These are phyloP conservation scores for Alternaria brassicicola DNA, from an alignment of 2,329 filamentous ascomycete genomes.

Conservation along the genomic window DNA sequence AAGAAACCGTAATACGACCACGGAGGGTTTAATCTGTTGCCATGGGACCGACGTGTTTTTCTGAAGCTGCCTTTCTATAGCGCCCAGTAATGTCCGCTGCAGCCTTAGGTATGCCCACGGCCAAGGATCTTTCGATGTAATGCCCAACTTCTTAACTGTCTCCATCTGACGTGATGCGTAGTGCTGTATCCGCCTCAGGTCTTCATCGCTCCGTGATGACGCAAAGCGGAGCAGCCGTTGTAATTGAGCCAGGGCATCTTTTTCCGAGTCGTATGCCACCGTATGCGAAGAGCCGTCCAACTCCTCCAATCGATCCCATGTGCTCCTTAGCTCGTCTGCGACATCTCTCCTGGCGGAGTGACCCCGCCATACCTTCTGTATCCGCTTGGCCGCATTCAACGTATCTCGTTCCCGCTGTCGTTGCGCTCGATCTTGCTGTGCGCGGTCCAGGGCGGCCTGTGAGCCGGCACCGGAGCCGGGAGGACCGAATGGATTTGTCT, in stretches of 20 bases:
- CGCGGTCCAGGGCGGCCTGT: constrained; percentile 79
- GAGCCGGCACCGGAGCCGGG: constrained; percentile 66
- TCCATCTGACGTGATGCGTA: constrained; percentile 49
- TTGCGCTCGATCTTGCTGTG: constrained; percentile 81
- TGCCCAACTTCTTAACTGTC: constrained; percentile 31
- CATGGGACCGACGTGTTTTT: constrained; percentile 15
- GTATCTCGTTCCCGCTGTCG: constrained; percentile 82
- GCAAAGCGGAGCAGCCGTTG: constrained; percentile 54
- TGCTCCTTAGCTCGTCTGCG: constrained; percentile 57
- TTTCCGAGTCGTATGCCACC: constrained; percentile 46
- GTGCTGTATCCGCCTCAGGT: constrained; percentile 49
- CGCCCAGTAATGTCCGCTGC: constrained; percentile 47
- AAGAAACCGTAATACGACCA: constrained; percentile 38
- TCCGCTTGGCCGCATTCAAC: constrained; percentile 71
- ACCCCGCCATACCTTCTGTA: constrained; percentile 86
- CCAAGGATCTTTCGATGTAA: constrained; percentile 46
- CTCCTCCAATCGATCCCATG: constrained; percentile 42
- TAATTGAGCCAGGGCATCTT: constrained; percentile 50
- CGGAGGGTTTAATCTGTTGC: constrained; percentile 18
- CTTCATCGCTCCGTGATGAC: constrained; percentile 44
- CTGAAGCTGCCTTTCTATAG: constrained; percentile 34
- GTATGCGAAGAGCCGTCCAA: constrained; percentile 8
- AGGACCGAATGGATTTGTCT: constrained; percentile 75
- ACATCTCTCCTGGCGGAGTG: constrained; percentile 67
- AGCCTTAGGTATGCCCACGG: constrained; percentile 51